These are phyloP conservation scores for Vavraia culicis DNA, from an alignment of 371 early-diverging fungal species.

Conservation along the genomic window DNA sequence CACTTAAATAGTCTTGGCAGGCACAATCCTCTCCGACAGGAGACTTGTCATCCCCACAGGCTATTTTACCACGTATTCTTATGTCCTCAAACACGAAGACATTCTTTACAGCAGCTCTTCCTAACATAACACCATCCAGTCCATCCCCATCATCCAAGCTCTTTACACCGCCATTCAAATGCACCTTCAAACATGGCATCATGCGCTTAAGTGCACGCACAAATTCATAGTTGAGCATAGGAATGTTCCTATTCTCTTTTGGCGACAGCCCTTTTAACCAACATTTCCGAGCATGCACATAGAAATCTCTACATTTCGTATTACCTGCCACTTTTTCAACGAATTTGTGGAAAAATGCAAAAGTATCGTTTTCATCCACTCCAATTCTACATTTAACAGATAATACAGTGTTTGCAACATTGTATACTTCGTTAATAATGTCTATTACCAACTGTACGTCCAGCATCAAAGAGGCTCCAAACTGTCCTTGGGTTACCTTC, in stretches of 20 bases:
- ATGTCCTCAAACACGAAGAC: conserved; percentile 34
- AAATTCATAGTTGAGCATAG: conserved; percentile 53
- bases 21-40: no score
- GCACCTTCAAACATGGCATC: conserved; percentile 49
- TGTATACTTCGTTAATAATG: conserved; percentile 40
- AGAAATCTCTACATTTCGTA: conserved; percentile 45
- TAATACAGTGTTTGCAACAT: conserved; percentile 30
- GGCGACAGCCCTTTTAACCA: conserved; percentile 59
- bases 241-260: conserved; percentile 56
- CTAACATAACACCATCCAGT: conserved; percentile 45
- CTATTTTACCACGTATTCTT: no score
- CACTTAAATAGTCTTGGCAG: no score
- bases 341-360: conserved; percentile 39
- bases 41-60: no score
- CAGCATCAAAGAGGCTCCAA: conserved; percentile 44
- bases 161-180: conserved; percentile 59
- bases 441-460: conserved; percentile 19
- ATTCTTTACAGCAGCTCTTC: conserved; percentile 39
- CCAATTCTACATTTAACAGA: conserved; percentile 42
- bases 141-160: conserved; percentile 9
- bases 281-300: conserved; percentile 65
- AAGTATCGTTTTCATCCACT: conserved; percentile 42
- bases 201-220: conserved; percentile 50
- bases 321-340: conserved; percentile 41
- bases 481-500: conserved; percentile 41